Conservation (phyloP, 2,329 filamentous ascomycete genomes). For the Podosphaera aphanis region DNA sequence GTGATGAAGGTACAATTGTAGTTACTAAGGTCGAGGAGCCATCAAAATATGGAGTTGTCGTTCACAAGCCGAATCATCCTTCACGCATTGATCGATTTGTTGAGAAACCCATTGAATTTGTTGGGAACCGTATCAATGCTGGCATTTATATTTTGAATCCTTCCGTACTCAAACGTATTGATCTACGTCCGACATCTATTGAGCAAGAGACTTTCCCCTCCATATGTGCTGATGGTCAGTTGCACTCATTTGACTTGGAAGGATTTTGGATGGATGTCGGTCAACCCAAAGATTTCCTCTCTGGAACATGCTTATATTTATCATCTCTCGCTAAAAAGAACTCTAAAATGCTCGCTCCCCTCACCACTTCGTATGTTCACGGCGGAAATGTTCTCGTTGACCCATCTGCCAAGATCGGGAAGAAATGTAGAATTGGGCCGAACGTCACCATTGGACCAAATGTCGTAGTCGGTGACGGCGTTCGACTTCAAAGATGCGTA, state of each 20-base stretch:
- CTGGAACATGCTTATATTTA: constrained; percentile 87
- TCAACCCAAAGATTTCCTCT: constrained; percentile 95
- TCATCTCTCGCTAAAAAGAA: constrained; percentile 76
- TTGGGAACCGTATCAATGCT: constrained; percentile 95
- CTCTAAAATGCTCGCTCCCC: constrained; percentile 57
- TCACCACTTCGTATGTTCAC: constrained; percentile 58
- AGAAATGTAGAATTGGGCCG: constrained; percentile 93
- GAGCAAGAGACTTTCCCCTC: constrained; percentile 97
- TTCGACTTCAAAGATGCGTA: constrained; percentile 80
- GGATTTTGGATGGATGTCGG: constrained; percentile 99
- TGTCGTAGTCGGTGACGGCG: constrained; percentile 80
- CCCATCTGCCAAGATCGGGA: constrained; percentile 82
- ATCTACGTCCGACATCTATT: constrained; percentile 88
- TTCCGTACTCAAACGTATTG: constrained; percentile 70
- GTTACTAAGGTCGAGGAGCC: constrained; percentile 98
- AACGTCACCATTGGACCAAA: constrained; percentile 91
- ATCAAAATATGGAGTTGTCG: constrained; percentile 94
- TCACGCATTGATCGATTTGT: constrained; percentile 95
- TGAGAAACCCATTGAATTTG: constrained; percentile 96
- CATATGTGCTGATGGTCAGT: constrained; percentile 67
- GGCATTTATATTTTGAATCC: constrained; percentile 97
- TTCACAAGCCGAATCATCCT: constrained; percentile 81
- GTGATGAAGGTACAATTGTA: constrained; percentile 88
- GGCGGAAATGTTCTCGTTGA: constrained; percentile 93
- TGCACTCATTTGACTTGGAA: constrained; percentile 90